A percentile compares a stretch with the other conserved stretches of the same genome.
These are phyloP conservation scores for Trichophyton mentagrophytes DNA, from an alignment of 2,329 filamentous ascomycete genomes.

Conservation along the genomic window DNA sequence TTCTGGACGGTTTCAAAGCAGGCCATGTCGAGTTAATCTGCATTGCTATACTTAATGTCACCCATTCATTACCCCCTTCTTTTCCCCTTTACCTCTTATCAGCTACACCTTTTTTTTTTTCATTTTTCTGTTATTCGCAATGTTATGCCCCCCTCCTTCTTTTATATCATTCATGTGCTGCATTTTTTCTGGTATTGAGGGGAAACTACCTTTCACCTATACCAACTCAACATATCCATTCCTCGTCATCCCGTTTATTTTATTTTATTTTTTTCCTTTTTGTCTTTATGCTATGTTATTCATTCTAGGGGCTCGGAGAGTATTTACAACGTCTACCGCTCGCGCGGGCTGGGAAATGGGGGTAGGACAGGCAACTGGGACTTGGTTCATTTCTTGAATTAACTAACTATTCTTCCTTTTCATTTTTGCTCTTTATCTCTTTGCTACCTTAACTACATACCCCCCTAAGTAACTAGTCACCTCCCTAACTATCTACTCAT, in stretches of 20 bases:
- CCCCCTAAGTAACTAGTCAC: too few species aligned
- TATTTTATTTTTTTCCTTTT: background rate
- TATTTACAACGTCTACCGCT: constrained; percentile 12
- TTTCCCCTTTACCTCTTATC: background rate
- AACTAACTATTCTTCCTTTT: background rate
- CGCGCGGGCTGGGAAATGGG: constrained; percentile 13
- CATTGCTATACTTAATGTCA: background rate
- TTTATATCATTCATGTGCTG: background rate
- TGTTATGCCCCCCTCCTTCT: background rate
- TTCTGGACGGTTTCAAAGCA: background rate
- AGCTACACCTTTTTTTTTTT: background rate
- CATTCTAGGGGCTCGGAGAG: constrained; percentile 10
- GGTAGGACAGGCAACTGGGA: constrained; percentile 12
- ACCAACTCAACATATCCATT: background rate
- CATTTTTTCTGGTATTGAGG: background rate
- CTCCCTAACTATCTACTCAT: too few species aligned
- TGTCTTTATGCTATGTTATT: constrained; percentile 13
- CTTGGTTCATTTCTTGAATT: constrained; percentile 1
- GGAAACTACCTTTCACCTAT: background rate
- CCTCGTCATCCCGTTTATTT: background rate
- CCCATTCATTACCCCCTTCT: background rate
- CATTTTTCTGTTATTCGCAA: background rate
- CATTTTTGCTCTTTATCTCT: background rate
- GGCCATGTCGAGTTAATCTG: background rate
- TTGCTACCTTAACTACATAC: background rate